A percentile compares a stretch with the other conserved stretches of the same genome.
These are phyloP conservation scores for Aspergillus olivimuriae DNA, from an alignment of 495 filamentous ascomycete genomes.

Conservation along the genomic window DNA sequence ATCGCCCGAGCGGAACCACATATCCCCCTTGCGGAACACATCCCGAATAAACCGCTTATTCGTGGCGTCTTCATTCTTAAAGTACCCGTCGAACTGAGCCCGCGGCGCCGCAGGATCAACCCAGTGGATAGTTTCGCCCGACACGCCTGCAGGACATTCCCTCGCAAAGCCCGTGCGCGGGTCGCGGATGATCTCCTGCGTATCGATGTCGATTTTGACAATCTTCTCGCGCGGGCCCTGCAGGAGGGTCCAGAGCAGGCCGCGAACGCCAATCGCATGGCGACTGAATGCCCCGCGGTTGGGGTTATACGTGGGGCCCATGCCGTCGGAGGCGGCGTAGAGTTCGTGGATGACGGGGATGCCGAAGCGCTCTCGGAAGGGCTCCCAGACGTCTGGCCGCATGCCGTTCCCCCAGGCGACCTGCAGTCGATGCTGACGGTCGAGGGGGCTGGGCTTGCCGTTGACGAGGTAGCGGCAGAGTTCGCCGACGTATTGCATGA, in stretches of 20 bases:
- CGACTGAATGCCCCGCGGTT: not conserved
- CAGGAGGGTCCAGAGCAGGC: not conserved
- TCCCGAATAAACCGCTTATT: not conserved
- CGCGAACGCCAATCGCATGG: not conserved
- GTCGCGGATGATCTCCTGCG: not conserved
- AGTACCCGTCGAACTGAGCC: not conserved
- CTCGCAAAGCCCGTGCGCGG: not conserved
- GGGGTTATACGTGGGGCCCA: not conserved
- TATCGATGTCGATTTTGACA: not conserved
- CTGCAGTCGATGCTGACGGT: not conserved
- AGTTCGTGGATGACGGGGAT: constrained; percentile 70
- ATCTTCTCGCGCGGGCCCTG: not conserved
- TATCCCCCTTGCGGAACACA: constrained; percentile 4
- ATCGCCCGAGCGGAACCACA: constrained; percentile 6
- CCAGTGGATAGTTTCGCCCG: not conserved
- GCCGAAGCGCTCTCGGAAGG: constrained; percentile 69
- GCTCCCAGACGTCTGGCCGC: constrained; percentile 73
- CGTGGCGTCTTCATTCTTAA: not conserved
- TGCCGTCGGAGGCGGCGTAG: constrained; percentile 70
- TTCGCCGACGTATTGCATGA: constrained; percentile 2
- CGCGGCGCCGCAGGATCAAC: not conserved
- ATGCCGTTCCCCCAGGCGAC: constrained; percentile 65
- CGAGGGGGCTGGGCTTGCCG: not conserved
- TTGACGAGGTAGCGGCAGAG: not conserved
- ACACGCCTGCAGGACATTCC: not conserved